A percentile compares a stretch with the other conserved stretches of the same genome.
Evolutionary conservation across 768 basidiomycete species (phyloP).

Genomic region (Tylopilus plumbeoviolaceoides): DNA sequence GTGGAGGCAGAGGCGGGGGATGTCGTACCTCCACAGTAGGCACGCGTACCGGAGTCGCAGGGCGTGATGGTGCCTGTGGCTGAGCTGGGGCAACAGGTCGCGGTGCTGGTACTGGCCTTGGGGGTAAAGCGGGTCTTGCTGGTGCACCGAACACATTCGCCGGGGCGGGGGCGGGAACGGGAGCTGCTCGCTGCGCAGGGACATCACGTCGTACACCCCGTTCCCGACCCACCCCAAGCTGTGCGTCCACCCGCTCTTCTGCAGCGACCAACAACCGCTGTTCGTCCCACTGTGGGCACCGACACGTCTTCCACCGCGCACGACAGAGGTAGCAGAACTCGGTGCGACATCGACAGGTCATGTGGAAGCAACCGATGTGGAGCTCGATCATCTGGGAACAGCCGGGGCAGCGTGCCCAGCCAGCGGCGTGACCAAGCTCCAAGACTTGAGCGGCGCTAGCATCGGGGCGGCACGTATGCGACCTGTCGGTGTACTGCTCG

Average conservation of each 20-base stretch:
- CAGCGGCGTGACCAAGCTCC: background rate
- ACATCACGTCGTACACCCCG: background rate
- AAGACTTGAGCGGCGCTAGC: background rate
- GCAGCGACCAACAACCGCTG: background rate
- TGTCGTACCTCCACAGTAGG: too few species aligned
- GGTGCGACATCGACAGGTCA: background rate
- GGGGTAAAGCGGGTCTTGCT: background rate
- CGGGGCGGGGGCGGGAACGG: background rate
- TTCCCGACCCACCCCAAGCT: background rate
- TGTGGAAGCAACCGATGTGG: background rate
- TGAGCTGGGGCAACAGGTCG: background rate
- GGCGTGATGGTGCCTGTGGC: background rate
- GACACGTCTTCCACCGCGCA: background rate
- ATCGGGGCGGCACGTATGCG: background rate
- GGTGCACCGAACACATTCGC: background rate
- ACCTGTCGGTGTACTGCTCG: background rate
- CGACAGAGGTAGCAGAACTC: background rate
- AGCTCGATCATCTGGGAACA: background rate
- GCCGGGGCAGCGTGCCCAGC: background rate
- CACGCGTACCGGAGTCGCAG: too few species aligned
- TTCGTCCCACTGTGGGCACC: background rate
- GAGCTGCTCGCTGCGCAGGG: background rate
- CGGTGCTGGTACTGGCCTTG: background rate
- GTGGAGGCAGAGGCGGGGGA: background rate
- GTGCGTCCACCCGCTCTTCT: background rate